Conservation (phyloP, 2,329 filamentous ascomycete species). For the Fusarium floridanum region DNA sequence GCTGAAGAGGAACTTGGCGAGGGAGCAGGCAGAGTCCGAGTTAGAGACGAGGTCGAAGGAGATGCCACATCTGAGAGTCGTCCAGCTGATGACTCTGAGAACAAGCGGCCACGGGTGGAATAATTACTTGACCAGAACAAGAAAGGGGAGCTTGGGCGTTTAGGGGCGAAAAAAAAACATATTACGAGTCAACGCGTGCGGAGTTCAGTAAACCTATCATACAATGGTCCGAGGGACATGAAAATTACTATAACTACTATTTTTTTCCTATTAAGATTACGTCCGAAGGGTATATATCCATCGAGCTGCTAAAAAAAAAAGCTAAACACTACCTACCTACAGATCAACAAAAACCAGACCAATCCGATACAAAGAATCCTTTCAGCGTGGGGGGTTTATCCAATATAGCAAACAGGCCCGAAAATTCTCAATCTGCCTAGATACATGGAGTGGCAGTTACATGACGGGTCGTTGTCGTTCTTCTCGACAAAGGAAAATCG, state of each 20-base stretch:
- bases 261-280: constrained; percentile 42
- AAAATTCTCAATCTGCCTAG: constrained; percentile 18
- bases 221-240: not conserved
- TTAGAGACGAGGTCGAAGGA: constrained; percentile 65
- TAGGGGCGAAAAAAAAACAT: constrained; percentile 26
- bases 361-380: constrained; percentile 1
- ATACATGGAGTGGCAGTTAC: constrained; percentile 18
- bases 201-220: constrained; percentile 8
- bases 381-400: not conserved
- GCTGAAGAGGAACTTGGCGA: constrained; percentile 69
- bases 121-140: constrained; percentile 38
- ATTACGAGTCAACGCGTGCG: constrained; percentile 10
- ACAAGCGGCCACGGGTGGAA: constrained; percentile 63
- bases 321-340: constrained; percentile 26
- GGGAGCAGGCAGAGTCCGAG: constrained; percentile 71
- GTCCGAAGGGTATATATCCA: constrained; percentile 41
- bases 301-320: constrained; percentile 23
- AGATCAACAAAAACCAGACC: not conserved
- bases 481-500: constrained; percentile 9
- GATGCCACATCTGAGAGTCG: constrained; percentile 60
- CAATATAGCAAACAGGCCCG: not conserved
- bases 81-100: constrained; percentile 56
- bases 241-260: constrained; percentile 9
- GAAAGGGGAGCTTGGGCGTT: constrained; percentile 42
- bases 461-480: constrained; percentile 2